Evolutionary conservation across 2,329 filamentous ascomycete genomes (phyloP).

Genomic region (Neopestalotiopsis sp.): DNA sequence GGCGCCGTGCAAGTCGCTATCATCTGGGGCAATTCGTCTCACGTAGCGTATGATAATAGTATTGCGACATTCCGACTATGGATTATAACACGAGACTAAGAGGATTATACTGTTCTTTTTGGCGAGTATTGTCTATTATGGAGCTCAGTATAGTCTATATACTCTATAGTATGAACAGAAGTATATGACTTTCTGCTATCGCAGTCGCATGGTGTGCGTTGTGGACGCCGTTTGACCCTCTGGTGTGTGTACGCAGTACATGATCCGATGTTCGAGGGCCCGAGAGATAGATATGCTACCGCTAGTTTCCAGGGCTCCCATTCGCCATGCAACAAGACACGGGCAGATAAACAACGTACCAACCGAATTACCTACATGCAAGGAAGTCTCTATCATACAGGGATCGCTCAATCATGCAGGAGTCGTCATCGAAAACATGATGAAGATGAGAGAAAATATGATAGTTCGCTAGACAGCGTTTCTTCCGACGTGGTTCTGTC

Average conservation of each 20-base stretch:
- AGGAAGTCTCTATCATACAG: neutral
- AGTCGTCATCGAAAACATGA: neutral
- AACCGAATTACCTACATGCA: neutral
- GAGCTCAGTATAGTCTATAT: neutral
- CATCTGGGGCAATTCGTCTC: neutral
- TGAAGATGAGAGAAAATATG: neutral
- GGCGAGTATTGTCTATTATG: neutral
- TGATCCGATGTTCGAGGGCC: neutral
- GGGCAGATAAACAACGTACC: neutral
- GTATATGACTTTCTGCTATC: neutral
- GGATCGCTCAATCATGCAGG: neutral
- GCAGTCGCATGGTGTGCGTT: neutral
- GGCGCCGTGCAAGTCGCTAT: neutral
- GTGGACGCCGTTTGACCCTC: neutral
- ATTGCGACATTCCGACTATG: slow-evolving; percentile 9
- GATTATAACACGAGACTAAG: neutral
- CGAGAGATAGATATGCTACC: neutral
- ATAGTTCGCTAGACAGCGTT: too few species aligned
- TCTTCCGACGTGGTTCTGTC: too few species aligned
- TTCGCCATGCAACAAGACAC: neutral
- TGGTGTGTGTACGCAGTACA: neutral
- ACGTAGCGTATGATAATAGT: neutral
- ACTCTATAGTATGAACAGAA: neutral
- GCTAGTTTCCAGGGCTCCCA: too few species aligned
- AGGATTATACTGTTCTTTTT: neutral